A percentile compares a stretch with the other conserved stretches of the same genome.
Conservation (phyloP, 1,284 basidiomycete genomes). For the Ganoderma multipileum region DNA sequence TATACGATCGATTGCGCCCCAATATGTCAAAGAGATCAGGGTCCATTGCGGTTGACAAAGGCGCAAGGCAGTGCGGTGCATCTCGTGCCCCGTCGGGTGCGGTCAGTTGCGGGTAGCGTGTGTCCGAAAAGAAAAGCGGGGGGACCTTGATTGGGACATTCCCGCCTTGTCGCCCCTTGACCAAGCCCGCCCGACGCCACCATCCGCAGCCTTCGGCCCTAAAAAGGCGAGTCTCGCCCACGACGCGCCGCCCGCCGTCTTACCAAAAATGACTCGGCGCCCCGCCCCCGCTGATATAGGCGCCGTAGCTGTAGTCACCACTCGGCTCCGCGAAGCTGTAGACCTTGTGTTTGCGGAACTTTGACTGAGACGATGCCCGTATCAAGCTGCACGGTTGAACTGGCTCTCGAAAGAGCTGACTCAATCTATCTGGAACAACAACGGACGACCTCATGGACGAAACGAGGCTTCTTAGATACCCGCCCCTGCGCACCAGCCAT, state of each 20-base stretch:
- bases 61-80: not conserved
- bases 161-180: not conserved
- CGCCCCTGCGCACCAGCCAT: not conserved
- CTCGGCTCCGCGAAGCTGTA: not conserved
- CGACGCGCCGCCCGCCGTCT: not conserved
- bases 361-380: not conserved
- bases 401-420: not conserved
- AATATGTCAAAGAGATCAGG: not conserved
- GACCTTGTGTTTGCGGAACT: not conserved
- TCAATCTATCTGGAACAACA: not conserved
- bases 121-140: not conserved
- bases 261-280: not conserved
- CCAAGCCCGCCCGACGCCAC: not conserved
- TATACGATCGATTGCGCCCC: not conserved
- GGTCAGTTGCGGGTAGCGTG: constrained; percentile 4
- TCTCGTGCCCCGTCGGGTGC: not conserved
- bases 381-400: not conserved
- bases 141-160: not conserved
- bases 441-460: not conserved
- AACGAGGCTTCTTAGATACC: not conserved
- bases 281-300: not conserved
- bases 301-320: not conserved
- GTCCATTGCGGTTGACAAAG: not conserved
- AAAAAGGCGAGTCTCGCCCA: not conserved
- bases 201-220: not conserved